These are phyloP conservation scores for Syzygium oleosum DNA, from an alignment of 345 rosid genomes.

Conservation along the genomic window DNA sequence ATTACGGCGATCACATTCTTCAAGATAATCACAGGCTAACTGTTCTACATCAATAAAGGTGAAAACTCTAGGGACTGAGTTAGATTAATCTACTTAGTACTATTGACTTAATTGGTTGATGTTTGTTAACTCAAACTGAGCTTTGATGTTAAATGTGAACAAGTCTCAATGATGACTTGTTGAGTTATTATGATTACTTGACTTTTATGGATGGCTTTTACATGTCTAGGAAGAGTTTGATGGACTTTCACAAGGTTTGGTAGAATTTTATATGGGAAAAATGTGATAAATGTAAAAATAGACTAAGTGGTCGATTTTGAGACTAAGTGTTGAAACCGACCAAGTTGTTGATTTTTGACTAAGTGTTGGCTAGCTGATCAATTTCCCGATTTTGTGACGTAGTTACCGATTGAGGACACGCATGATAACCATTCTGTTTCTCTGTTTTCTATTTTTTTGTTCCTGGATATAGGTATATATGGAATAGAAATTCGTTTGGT, in stretches of 20 bases:
- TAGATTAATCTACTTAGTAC: neutral
- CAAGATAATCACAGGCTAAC: too few species aligned
- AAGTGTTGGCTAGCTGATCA: neutral
- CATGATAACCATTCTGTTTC: too few species aligned
- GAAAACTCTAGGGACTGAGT: neutral
- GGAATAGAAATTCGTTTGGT: too few species aligned
- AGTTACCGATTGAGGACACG: too few species aligned
- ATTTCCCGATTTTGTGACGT: too few species aligned
- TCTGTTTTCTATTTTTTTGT: too few species aligned
- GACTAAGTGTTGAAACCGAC: neutral
- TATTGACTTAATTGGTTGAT: neutral
- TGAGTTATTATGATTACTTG: neutral
- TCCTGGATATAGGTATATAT: too few species aligned
- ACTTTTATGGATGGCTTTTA: neutral
- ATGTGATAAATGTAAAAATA: neutral
- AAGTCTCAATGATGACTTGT: neutral
- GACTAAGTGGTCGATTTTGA: neutral
- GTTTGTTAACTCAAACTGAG: neutral
- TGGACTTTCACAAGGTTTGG: neutral
- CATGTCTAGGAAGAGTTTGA: neutral
- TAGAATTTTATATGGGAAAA: neutral
- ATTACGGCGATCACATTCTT: too few species aligned
- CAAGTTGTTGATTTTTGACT: neutral
- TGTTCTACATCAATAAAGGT: too few species aligned
- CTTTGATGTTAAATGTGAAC: neutral